A percentile compares a stretch with the other conserved stretches of the same genome.
Conservation (phyloP, 192 early-diverging fungal genomes). For the Coemansia sp. region DNA sequence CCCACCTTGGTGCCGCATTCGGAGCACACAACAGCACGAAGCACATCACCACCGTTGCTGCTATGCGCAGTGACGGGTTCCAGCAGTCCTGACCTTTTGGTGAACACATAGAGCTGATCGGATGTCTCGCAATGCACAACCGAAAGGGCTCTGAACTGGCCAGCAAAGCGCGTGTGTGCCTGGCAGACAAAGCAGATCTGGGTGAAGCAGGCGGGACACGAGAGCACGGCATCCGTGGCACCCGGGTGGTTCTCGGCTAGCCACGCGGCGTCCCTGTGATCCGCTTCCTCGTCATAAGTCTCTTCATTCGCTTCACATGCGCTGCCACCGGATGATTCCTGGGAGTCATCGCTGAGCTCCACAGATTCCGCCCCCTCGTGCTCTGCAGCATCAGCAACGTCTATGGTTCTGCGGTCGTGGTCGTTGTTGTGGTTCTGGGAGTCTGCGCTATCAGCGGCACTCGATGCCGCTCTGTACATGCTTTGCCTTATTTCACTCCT, state of each 20-base stretch:
- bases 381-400: neutral
- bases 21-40: slow-evolving; percentile 28
- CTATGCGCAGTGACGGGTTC: neutral
- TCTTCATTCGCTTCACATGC: neutral
- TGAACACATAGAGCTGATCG: slow-evolving; percentile 18
- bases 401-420: too few species aligned
- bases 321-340: neutral
- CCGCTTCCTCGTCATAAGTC: slow-evolving; percentile 32
- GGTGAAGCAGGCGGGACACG: slow-evolving; percentile 43
- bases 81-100: slow-evolving; percentile 13
- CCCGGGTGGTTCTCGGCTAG: slow-evolving; percentile 20
- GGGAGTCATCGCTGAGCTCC: slow-evolving; percentile 1
- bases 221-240: slow-evolving; percentile 41
- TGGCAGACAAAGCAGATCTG: slow-evolving; percentile 53
- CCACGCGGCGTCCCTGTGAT: slow-evolving; percentile 31
- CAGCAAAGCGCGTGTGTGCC: slow-evolving; percentile 19
- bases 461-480: too few species aligned
- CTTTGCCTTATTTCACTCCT: too few species aligned
- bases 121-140: slow-evolving; percentile 23
- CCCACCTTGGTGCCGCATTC: slow-evolving; percentile 39
- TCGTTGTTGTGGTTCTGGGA: too few species aligned
- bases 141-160: slow-evolving; percentile 39
- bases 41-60: slow-evolving; percentile 1
- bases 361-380: neutral
- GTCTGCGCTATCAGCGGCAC: too few species aligned